These are phyloP conservation scores for Neocatenulostroma microsporum DNA, from an alignment of 2,329 filamentous ascomycete species.

Conservation along the genomic window DNA sequence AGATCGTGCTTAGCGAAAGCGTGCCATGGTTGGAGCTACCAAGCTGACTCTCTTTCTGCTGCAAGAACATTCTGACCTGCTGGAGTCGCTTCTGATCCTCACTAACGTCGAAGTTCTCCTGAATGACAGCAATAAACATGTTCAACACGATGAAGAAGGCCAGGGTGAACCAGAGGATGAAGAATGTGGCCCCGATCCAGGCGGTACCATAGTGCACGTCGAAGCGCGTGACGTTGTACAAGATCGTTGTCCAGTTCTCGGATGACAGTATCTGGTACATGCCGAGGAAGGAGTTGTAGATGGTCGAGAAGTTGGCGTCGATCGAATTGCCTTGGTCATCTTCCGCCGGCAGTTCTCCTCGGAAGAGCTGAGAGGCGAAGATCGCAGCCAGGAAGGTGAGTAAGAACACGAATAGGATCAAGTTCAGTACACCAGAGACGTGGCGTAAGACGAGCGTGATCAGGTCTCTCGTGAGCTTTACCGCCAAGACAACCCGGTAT, in stretches of 20 bases:
- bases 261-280: slow-evolving; percentile 98
- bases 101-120: slow-evolving; percentile 97
- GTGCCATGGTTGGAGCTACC: slow-evolving; percentile 60
- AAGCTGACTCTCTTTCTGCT: slow-evolving; percentile 66
- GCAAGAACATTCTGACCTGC: slow-evolving; percentile 90
- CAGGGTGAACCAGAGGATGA: slow-evolving; percentile 93
- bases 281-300: slow-evolving; percentile 91
- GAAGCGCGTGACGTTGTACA: slow-evolving; percentile 72
- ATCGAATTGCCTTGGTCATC: slow-evolving; percentile 56
- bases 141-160: slow-evolving; percentile 94
- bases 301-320: slow-evolving; percentile 72
- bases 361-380: slow-evolving; percentile 86
- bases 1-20: slow-evolving; percentile 60
- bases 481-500: slow-evolving; percentile 83
- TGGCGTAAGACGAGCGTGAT: slow-evolving; percentile 85
- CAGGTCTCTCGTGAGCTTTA: slow-evolving; percentile 78
- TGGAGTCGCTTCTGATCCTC: slow-evolving; percentile 97
- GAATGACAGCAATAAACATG: slow-evolving; percentile 99
- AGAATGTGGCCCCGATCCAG: slow-evolving; percentile 86
- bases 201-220: slow-evolving; percentile 61
- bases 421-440: slow-evolving; percentile 80
- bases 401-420: slow-evolving; percentile 93
- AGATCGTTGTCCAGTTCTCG: slow-evolving; percentile 85
- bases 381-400: slow-evolving; percentile 92
- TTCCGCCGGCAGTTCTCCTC: slow-evolving; percentile 65